A percentile compares a stretch with the other conserved stretches of the same genome.
These are phyloP conservation scores for Phytopythium kandeliae DNA, from an alignment of 352 stramenopile species.

Conservation along the genomic window DNA sequence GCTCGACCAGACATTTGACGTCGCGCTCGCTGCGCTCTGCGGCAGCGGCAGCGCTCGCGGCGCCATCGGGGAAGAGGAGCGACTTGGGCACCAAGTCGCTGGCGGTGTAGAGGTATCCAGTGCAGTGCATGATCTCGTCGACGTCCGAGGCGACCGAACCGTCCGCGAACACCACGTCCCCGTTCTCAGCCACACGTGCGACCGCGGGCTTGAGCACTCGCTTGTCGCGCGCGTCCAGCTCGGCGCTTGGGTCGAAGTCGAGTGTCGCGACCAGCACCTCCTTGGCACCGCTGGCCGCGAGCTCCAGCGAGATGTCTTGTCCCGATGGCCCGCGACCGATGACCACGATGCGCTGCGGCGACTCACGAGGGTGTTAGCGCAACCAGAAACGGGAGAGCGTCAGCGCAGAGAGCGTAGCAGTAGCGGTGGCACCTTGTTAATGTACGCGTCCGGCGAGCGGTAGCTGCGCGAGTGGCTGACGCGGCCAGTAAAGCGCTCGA, in stretches of 20 bases:
- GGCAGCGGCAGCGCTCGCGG: constrained; percentile 8
- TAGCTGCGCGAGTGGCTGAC: constrained; percentile 55
- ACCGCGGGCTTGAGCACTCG: constrained; percentile 54
- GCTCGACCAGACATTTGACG: constrained; percentile 17
- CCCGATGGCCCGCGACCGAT: not conserved
- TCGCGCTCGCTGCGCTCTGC: constrained; percentile 11
- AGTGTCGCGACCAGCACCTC: constrained; percentile 51
- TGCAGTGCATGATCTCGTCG: constrained; percentile 80
- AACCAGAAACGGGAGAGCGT: too few relatives aligned
- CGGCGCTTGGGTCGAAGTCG: constrained; percentile 25
- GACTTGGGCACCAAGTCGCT: constrained; percentile 37
- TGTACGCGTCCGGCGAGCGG: constrained; percentile 34
- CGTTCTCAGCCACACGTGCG: constrained; percentile 37
- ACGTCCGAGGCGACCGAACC: constrained; percentile 33
- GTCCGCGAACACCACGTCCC: constrained; percentile 52
- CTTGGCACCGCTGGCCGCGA: not conserved
- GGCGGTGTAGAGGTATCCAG: constrained; percentile 64
- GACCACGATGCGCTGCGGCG: not conserved
- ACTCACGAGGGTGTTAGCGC: not conserved
- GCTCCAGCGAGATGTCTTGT: not conserved
- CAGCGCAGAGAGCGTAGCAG: too few relatives aligned
- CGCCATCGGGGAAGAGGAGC: constrained; percentile 36
- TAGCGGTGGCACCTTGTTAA: constrained; percentile 24
- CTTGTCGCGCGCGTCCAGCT: constrained; percentile 10
- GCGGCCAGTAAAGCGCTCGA: constrained; percentile 39